Conservation (phyloP, 2,329 filamentous ascomycete species). For the Xylaria sp. region DNA sequence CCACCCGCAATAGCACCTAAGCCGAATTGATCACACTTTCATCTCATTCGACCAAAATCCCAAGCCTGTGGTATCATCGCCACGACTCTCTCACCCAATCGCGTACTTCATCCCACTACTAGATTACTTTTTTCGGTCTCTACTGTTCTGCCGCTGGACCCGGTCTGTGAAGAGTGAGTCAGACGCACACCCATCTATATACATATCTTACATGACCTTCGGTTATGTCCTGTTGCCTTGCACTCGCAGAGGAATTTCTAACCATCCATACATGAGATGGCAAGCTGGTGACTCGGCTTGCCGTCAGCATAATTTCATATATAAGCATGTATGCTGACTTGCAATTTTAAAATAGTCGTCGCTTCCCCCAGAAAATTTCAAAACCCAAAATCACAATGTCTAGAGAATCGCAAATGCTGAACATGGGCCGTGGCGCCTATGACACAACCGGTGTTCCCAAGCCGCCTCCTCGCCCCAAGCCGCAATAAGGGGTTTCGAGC, state of each 20-base stretch:
- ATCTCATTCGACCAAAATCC: conserved; percentile 47
- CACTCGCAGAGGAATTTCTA: conserved; percentile 23
- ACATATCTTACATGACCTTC: conserved; percentile 39
- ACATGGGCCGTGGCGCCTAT: conserved; percentile 53
- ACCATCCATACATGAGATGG: conserved; percentile 34
- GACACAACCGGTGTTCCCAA: conserved; percentile 53
- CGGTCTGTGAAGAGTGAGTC: conserved; percentile 50
- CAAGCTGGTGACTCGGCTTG: conserved; percentile 30
- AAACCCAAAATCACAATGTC: conserved; percentile 43
- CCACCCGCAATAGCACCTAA: conserved; percentile 35
- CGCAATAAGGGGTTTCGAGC: conserved; percentile 43
- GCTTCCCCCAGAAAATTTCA: neutral
- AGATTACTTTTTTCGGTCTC: conserved; percentile 42
- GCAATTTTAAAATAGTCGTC: conserved; percentile 25
- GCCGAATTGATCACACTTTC: conserved; percentile 36
- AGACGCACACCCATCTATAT: conserved; percentile 45
- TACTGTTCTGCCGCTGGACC: conserved; percentile 46
- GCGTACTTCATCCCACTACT: conserved; percentile 35
- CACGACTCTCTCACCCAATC: conserved; percentile 48
- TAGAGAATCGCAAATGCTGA: conserved; percentile 48
- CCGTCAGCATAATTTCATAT: conserved; percentile 24
- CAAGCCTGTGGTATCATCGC: conserved; percentile 48
- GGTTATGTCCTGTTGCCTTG: conserved; percentile 35
- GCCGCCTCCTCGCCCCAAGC: conserved; percentile 51
- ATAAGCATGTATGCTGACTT: conserved; percentile 42